These are phyloP conservation scores for Sutorius eximius DNA, from an alignment of 1,284 basidiomycete species.

Conservation along the genomic window DNA sequence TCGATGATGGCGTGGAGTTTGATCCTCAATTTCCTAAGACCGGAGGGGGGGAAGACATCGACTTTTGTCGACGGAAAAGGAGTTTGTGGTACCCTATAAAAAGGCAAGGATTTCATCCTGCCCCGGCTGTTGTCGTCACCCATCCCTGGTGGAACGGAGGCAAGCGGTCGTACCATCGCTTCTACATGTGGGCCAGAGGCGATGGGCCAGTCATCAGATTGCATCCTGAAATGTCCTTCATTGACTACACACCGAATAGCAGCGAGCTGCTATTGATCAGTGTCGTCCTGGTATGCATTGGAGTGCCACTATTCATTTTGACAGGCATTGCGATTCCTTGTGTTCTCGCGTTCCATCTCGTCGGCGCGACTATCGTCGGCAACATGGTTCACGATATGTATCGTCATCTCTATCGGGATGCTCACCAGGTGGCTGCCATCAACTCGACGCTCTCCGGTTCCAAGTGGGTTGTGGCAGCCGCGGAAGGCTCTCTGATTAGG, in stretches of 20 bases:
- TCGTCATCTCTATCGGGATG: slow-evolving; percentile 46
- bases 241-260: slow-evolving; percentile 48
- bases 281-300: slow-evolving; percentile 12
- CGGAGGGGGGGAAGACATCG: slow-evolving; percentile 64
- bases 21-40: slow-evolving; percentile 56
- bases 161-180: slow-evolving; percentile 49
- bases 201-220: slow-evolving; percentile 51
- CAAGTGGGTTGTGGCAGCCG: slow-evolving; percentile 43
- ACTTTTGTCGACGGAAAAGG: slow-evolving; percentile 55
- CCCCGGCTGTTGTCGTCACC: slow-evolving; percentile 47
- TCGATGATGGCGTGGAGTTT: slow-evolving; percentile 46
- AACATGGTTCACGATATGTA: slow-evolving; percentile 51
- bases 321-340: slow-evolving; percentile 11
- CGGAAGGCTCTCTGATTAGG: slow-evolving; percentile 51
- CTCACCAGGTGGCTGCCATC: slow-evolving; percentile 33
- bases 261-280: slow-evolving; percentile 46
- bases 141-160: slow-evolving; percentile 62
- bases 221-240: slow-evolving; percentile 49
- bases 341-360: slow-evolving; percentile 25
- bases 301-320: slow-evolving; percentile 13
- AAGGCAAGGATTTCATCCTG: slow-evolving; percentile 46
- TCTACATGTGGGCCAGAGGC: slow-evolving; percentile 60
- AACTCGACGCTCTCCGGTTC: slow-evolving; percentile 38
- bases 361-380: slow-evolving; percentile 36
- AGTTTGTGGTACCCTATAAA: slow-evolving; percentile 37